Base-by-base conservation (phyloP, 495 filamentous ascomycete species). In the Penicillium ochrochloron region DNA sequence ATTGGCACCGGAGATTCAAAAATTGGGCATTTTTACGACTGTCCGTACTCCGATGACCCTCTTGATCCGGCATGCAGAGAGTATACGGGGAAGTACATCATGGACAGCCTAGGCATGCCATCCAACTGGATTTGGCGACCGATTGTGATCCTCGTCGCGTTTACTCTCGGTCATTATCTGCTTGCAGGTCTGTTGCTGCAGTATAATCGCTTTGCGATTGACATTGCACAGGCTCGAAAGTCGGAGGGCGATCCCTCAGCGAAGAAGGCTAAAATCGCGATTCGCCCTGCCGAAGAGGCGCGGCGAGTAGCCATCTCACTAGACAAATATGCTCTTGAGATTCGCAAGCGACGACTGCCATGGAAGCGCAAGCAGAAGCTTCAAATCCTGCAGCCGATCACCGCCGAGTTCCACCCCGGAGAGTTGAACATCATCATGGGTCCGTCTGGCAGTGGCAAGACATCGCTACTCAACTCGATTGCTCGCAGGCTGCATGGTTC, bases 401-500 rank as follows among this genome's bases (percentile, higher is more conserved):
- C 81, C 5, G 76, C 87, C 0, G 78, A 81, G 1, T 92, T 92
- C 64, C 78, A 85, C 55, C 76, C 89, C 11, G 88, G 87, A 1
- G 74, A 80, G 21, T 73, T 93, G 12, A 92, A 93, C 66, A 82
- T 92, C 3, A 90, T 93, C 58, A 91, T 92, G 89, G 90, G 90
- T 0, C 90, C 90, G 2, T 90, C 88, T 15, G 90, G 90, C 1
- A 88, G 86, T 37, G 90, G 90, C 14, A 93, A 92, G 73, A 90
- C 89, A 5, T 88, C 87, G 0, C 69, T 92, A 5, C 77, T 92
- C 4, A 90, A 91, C 67, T 81, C 85, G 2, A 88, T 92, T 80
- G 87, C 90, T 14, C 77, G 81, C 7, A 80, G 90, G 11, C 75
- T 92, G 11, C 82, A 85, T 39, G 84, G 80, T 54, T 86, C 84